phyloP scores from a whole-genome alignment of 2,329 filamentous ascomycete genomes.

The Talaromyces sp. region DNA sequence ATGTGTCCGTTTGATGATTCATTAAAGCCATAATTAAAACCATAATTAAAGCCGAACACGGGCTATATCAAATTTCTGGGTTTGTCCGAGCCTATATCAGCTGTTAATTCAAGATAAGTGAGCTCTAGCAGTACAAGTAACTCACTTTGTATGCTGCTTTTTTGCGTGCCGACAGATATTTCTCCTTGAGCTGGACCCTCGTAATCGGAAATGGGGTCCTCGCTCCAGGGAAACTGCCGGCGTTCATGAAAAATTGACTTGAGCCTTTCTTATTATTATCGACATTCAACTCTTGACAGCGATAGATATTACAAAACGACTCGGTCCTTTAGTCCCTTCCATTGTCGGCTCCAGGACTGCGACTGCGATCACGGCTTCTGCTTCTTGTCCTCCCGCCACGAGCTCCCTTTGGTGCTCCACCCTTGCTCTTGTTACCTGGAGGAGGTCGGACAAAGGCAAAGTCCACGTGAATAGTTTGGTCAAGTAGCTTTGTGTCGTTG shows the following conservation, averaged over 20 bases:
- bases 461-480: slow-evolving; percentile 62
- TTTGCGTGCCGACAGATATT: slow-evolving; percentile 10
- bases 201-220: background rate
- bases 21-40: background rate
- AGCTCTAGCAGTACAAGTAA: background rate
- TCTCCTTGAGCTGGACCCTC: background rate
- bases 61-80: background rate
- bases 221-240: slow-evolving; percentile 3
- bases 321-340: slow-evolving; percentile 18
- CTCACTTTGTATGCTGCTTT: background rate
- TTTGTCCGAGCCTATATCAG: background rate
- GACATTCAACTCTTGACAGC: background rate
- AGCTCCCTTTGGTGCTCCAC: slow-evolving; percentile 37
- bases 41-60: background rate
- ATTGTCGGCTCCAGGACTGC: slow-evolving; percentile 35
- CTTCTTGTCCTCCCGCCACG: slow-evolving; percentile 37
- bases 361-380: slow-evolving; percentile 42
- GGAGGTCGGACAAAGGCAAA: slow-evolving; percentile 64
- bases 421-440: slow-evolving; percentile 41
- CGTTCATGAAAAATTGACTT: slow-evolving; percentile 3
- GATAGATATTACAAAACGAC: background rate
- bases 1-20: background rate
- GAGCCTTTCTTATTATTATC: background rate
- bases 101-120: background rate
- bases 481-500: slow-evolving; percentile 58